Base-by-base conservation (phyloP, 139 green algal genomes). In the Penium margaritaceum region DNA sequence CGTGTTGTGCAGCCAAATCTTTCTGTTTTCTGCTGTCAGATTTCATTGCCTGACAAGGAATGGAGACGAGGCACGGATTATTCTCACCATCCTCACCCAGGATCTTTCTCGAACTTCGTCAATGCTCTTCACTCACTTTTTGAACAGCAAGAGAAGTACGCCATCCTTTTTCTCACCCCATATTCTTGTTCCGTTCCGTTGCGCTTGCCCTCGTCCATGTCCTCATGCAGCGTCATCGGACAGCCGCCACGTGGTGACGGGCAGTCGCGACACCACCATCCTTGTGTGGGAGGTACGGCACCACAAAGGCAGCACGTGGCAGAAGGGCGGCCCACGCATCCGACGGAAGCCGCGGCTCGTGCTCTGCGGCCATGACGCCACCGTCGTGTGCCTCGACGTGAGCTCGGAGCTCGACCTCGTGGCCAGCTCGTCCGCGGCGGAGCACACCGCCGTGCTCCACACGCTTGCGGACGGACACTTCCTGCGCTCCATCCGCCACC, bases 281-380 rank as follows among this genome's bases (percentile, higher is more conserved):
- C 84, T 87, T n/a, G 75, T 91, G n/a, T 89, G 85, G 87, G 82
- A 88, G 21, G 46, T 33, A n/a, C n/a, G n/a, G n/a, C n/a, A n/a
- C n/a, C n/a, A n/a, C n/a, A n/a, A n/a, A n/a, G n/a, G 2, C 47
- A 24, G n/a, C 47, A n/a, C 47, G 29, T 24, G 5, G 47, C 47
- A n/a, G 47, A 60, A n/a, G n/a, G n/a, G n/a, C n/a, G n/a, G n/a
- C 47, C 47, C 47, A 0, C n/a, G 29, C n/a, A n/a, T 60, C n/a
- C 47, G 19, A 0, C 29, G 61, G 32, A 65, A 66, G 68, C 86
- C 86, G 3, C 67, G 74, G 17, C 53, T 60, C 29, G 30, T 85
- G n/a, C 80, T 89, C 74, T 81, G 79, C n/a, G 87, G 85, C 3
- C 87, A 91, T 55, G 54, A 76, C 0, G 83, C 85, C 37, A 71